phyloP scores from a whole-genome alignment of 371 early-diverging fungal genomes.

The Lichtheimia ornata region DNA sequence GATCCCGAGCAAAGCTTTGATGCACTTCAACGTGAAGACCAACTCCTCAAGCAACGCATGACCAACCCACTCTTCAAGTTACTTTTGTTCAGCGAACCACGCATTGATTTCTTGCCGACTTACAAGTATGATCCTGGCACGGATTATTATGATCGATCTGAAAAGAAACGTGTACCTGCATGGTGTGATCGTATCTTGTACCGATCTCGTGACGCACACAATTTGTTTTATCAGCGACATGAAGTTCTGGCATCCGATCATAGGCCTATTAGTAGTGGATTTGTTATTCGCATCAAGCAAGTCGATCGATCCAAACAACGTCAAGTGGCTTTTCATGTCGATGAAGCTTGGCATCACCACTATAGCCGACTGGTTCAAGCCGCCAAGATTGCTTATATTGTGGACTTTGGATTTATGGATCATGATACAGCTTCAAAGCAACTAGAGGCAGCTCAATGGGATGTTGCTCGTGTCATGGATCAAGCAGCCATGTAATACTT shows the following conservation, averaged over 20 bases:
- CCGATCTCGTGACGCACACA: slow-evolving; percentile 39
- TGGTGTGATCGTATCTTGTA: slow-evolving; percentile 85
- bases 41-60: slow-evolving; percentile 58
- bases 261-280: slow-evolving; percentile 72
- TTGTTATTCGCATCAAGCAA: slow-evolving; percentile 55
- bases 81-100: slow-evolving; percentile 65
- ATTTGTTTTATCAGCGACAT: slow-evolving; percentile 48
- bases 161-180: slow-evolving; percentile 80
- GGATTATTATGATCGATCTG: slow-evolving; percentile 74
- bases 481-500: background rate
- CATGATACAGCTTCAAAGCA: slow-evolving; percentile 20
- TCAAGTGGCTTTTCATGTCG: slow-evolving; percentile 3
- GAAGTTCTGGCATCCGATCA: slow-evolving; percentile 80
- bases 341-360: slow-evolving; percentile 1
- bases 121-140: slow-evolving; percentile 83
- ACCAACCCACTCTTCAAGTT: slow-evolving; percentile 61
- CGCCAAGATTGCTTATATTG: slow-evolving; percentile 26
- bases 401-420: slow-evolving; percentile 26
- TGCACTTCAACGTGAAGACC: slow-evolving; percentile 61
- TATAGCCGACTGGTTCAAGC: background rate
- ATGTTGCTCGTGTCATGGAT: slow-evolving; percentile 16
- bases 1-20: slow-evolving; percentile 23
- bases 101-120: slow-evolving; percentile 76
- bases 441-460: slow-evolving; percentile 26
- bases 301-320: slow-evolving; percentile 35